Evolutionary conservation across 116 monocot species (phyloP).

Genomic region (Trichopus zeylanicus): DNA sequence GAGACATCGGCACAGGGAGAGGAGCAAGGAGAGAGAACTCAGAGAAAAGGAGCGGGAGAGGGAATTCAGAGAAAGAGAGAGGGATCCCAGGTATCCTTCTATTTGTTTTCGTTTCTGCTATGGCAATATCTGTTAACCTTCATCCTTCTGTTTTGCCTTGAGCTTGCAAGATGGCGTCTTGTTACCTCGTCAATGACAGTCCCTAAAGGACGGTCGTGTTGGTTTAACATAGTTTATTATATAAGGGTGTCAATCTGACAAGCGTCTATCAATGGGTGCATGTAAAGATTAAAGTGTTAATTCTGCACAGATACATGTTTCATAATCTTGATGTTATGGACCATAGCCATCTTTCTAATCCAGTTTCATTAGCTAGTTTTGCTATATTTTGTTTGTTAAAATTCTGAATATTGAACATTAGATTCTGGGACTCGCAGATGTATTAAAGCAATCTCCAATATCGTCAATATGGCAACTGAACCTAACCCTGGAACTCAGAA

Average conservation of each 20-base stretch:
- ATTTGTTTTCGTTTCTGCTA: neutral
- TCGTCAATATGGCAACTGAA: constrained; percentile 46
- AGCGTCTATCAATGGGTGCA: neutral
- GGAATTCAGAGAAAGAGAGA: constrained; percentile 5
- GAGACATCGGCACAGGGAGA: constrained; percentile 24
- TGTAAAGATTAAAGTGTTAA: no score
- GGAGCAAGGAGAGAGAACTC: constrained; percentile 30
- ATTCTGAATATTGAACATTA: constrained; percentile 58
- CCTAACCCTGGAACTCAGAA: constrained; percentile 54
- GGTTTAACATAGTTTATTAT: neutral
- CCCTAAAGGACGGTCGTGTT: neutral
- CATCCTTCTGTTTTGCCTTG: neutral
- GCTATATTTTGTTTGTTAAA: constrained; percentile 18
- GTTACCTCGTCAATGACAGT: neutral
- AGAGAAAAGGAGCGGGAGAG: constrained; percentile 23
- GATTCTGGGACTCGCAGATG: constrained; percentile 71
- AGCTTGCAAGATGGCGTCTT: neutral
- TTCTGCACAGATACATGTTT: no score
- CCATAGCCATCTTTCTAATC: no score
- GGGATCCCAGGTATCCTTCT: constrained; percentile 34
- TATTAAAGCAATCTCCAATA: constrained; percentile 53
- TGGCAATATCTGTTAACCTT: neutral
- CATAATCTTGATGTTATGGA: neutral
- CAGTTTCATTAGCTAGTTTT: neutral
- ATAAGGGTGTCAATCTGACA: neutral